Evolutionary conservation across 2,329 filamentous ascomycete genomes (phyloP).

Genomic region (Trichophyton schoenleinii): DNA sequence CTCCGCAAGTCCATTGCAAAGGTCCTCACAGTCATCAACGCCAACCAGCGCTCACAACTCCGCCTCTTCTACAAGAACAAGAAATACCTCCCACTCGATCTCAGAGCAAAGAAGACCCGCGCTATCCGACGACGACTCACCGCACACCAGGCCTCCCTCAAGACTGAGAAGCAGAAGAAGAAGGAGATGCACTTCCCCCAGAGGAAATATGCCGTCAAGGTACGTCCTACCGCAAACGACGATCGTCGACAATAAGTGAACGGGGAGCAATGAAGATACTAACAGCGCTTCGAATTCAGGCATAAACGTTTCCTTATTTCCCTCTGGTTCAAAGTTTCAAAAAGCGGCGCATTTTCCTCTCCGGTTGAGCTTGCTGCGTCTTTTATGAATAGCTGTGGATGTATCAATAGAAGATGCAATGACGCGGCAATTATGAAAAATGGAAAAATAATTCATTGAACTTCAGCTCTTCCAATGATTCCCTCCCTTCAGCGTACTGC

Average conservation of each 20-base stretch:
- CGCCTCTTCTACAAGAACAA: slow-evolving; percentile 99
- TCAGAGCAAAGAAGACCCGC: slow-evolving; percentile 95
- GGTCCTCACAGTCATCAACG: slow-evolving; percentile 98
- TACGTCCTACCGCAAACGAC: slow-evolving; percentile 30
- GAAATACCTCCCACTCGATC: slow-evolving; percentile 98
- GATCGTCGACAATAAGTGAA: not conserved
- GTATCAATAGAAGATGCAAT: slow-evolving; percentile 5
- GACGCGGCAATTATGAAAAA: slow-evolving; percentile 5
- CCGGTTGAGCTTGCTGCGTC: not conserved
- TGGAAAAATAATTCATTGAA: not conserved
- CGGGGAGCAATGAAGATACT: not conserved
- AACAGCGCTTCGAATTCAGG: not conserved
- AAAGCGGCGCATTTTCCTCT: not conserved
- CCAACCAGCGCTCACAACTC: slow-evolving; percentile 96
- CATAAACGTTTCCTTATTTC: not conserved
- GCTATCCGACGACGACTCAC: slow-evolving; percentile 93
- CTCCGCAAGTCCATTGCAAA: slow-evolving; percentile 99
- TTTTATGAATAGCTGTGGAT: slow-evolving; percentile 3
- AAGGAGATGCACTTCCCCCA: slow-evolving; percentile 90
- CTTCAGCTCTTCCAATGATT: not conserved
- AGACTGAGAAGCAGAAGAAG: slow-evolving; percentile 95
- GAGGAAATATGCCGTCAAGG: slow-evolving; percentile 99
- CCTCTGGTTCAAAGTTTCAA: slow-evolving; percentile 1
- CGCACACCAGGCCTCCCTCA: slow-evolving; percentile 72
- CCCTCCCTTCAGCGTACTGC: not conserved